Conservation (phyloP, 1,284 basidiomycete genomes). For the Mycena citricolor region DNA sequence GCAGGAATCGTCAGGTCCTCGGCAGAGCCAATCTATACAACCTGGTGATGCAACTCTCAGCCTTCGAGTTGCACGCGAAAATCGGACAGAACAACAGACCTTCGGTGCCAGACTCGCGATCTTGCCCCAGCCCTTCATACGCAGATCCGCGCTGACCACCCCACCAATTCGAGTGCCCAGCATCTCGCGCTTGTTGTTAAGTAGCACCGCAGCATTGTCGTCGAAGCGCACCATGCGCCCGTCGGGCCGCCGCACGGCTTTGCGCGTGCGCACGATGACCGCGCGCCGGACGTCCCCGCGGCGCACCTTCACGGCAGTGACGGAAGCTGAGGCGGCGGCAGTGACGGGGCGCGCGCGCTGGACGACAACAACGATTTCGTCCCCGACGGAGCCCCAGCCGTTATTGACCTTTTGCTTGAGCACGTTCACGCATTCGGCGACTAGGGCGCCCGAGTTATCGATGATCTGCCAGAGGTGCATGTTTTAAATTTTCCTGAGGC, state of each 20-base stretch:
- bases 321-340: conserved; percentile 56
- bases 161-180: conserved; percentile 93
- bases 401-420: conserved; percentile 94
- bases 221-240: conserved; percentile 90
- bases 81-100: too few relatives aligned
- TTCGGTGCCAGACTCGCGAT: conserved; percentile 91
- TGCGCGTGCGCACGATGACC: conserved; percentile 91
- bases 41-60: too few relatives aligned
- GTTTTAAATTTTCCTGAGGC: too few relatives aligned
- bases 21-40: too few relatives aligned
- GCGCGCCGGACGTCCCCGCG: conserved; percentile 93
- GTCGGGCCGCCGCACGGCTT: conserved; percentile 81
- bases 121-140: conserved; percentile 94
- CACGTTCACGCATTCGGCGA: conserved; percentile 97
- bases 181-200: conserved; percentile 98
- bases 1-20: too few relatives aligned
- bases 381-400: conserved; percentile 81
- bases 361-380: conserved; percentile 97
- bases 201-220: conserved; percentile 94
- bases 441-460: conserved; percentile 95
- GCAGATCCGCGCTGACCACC: conserved; percentile 87
- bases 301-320: conserved; percentile 80
- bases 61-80: too few relatives aligned
- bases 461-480: conserved; percentile 65
- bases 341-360: conserved; percentile 88